A percentile compares a stretch with the other conserved stretches of the same genome.
phyloP scores from a whole-genome alignment of 352 stramenopile genomes.

The Globisporangium viniferum region DNA sequence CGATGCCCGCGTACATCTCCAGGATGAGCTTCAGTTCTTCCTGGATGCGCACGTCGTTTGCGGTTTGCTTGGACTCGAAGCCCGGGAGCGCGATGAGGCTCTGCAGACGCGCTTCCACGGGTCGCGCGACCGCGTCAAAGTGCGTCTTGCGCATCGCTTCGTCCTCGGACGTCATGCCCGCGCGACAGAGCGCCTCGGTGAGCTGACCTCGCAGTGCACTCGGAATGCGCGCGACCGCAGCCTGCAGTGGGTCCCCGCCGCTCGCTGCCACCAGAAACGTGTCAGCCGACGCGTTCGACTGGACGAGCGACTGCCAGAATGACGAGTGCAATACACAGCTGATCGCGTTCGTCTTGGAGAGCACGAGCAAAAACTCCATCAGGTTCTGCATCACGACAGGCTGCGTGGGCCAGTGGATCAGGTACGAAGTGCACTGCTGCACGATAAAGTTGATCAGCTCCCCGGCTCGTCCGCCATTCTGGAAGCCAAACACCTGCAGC shows the following conservation, averaged over 20 bases:
- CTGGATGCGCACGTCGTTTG: conserved; percentile 63
- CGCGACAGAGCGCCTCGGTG: conserved; percentile 67
- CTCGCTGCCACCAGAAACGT: conserved; percentile 37
- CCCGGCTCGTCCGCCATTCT: conserved; percentile 42
- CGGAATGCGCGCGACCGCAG: conserved; percentile 56
- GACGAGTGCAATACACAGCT: conserved; percentile 43
- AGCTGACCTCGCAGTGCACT: conserved; percentile 55
- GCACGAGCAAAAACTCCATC: conserved; percentile 69
- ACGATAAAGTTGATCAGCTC: conserved; percentile 75
- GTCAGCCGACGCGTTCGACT: conserved; percentile 61
- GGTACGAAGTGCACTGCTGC: conserved; percentile 59
- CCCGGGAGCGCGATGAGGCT: conserved; percentile 51
- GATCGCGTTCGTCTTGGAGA: conserved; percentile 67
- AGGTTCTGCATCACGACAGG: conserved; percentile 82
- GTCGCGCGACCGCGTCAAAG: conserved; percentile 55
- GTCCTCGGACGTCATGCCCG: conserved; percentile 60
- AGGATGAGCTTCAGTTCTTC: conserved; percentile 77
- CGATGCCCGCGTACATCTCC: conserved; percentile 76
- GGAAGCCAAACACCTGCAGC: conserved; percentile 62
- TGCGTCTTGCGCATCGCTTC: conserved; percentile 34
- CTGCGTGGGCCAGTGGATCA: conserved; percentile 81
- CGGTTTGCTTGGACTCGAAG: conserved; percentile 56
- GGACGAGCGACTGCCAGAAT: conserved; percentile 73
- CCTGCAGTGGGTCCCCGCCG: conserved; percentile 31
- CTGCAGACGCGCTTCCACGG: conserved; percentile 48